A percentile compares a stretch with the other conserved stretches of the same genome.
Evolutionary conservation across 805 yeast genomes (phyloP).

Genomic region (Aciculoconidium aculeatum): DNA sequence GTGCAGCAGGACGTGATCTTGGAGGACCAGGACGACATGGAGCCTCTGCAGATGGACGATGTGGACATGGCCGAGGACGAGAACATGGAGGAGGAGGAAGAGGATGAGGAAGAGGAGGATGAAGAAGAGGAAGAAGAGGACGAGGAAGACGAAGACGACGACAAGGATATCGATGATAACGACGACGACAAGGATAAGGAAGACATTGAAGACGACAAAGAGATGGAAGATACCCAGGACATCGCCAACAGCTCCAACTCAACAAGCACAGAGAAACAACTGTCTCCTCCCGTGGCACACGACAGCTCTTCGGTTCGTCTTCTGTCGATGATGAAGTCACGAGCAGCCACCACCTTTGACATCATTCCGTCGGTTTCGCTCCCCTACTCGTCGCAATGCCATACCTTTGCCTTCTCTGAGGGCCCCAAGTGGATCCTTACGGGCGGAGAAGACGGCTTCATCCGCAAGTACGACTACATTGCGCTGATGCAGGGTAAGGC

Average conservation of each 20-base stretch:
- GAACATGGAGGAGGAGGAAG: conserved; percentile 15
- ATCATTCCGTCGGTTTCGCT: conserved; percentile 84
- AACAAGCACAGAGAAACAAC: conserved; percentile 3
- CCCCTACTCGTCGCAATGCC: conserved; percentile 74
- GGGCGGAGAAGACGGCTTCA: conserved; percentile 95
- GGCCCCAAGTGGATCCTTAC: conserved; percentile 86
- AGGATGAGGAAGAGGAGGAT: conserved; percentile 11
- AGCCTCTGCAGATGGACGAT: too few species aligned
- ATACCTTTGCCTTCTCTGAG: conserved; percentile 67
- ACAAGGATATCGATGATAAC: conserved; percentile 11
- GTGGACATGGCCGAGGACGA: conserved; percentile 17
- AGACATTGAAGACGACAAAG: conserved; percentile 15
- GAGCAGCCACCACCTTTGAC: conserved; percentile 52
- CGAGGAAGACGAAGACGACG: conserved; percentile 14
- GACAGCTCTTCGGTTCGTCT: conserved; percentile 5
- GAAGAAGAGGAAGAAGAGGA: conserved; percentile 12
- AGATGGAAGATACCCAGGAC: conserved; percentile 12
- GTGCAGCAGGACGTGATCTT: too few species aligned
- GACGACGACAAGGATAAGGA: conserved; percentile 13
- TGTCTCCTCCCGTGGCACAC: not conserved
- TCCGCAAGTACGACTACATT: conserved; percentile 81
- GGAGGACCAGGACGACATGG: conserved; percentile 15
- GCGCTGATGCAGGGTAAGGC: conserved; percentile 82
- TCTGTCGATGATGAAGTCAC: conserved; percentile 42
- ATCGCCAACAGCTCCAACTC: not conserved